phyloP scores from a whole-genome alignment of 345 rosid genomes.

The Arabis hirsuta region DNA sequence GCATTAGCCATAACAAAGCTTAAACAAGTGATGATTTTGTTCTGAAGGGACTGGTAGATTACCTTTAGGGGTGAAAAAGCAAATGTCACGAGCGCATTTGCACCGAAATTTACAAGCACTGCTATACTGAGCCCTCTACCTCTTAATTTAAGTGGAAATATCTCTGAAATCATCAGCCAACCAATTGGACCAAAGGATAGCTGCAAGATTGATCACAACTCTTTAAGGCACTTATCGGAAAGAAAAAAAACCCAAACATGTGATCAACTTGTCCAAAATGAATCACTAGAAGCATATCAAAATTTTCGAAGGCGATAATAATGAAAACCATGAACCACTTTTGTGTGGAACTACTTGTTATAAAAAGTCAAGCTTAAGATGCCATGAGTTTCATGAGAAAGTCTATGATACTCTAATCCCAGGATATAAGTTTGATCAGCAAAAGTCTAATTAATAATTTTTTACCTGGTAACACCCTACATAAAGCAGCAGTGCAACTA shows the following conservation, averaged over 20 bases:
- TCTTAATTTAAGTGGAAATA: conserved; percentile 82
- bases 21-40: conserved; percentile 11
- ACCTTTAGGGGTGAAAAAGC: conserved; percentile 93
- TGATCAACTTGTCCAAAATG: not conserved
- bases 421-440: conserved; percentile 12
- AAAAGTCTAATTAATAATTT: conserved; percentile 23
- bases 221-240: not conserved
- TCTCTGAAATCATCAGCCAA: conserved; percentile 96
- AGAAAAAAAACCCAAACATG: not conserved
- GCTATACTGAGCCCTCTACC: conserved; percentile 91
- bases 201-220: conserved; percentile 54
- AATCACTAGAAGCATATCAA: conserved; percentile 20
- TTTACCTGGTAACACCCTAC: conserved; percentile 98
- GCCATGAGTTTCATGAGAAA: conserved; percentile 8
- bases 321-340: not conserved
- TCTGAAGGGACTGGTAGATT: conserved; percentile 15
- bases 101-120: conserved; percentile 90
- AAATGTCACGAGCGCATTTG: conserved; percentile 91
- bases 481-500: conserved; percentile 76
- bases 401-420: not conserved
- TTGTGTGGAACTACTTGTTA: conserved; percentile 8
- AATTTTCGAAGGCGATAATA: not conserved
- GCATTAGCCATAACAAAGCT: not conserved
- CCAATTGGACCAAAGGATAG: conserved; percentile 97
- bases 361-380: conserved; percentile 9